phyloP scores from a whole-genome alignment of 1,284 basidiomycete species.

The Entoloma clypeatum region DNA sequence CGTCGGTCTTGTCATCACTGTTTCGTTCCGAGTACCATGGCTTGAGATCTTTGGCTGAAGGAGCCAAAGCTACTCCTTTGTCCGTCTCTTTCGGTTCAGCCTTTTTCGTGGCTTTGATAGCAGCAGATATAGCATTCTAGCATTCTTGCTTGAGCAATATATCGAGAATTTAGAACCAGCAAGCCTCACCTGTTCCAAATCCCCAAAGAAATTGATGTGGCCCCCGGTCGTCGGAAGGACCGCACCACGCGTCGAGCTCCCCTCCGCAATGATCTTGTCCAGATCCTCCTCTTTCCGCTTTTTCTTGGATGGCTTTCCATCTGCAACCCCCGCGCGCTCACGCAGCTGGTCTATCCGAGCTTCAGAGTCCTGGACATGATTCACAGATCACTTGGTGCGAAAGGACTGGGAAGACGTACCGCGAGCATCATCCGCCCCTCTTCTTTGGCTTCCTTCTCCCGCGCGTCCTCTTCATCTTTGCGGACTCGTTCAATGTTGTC shows the following conservation, averaged over 20 bases:
- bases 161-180: neutral
- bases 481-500: slow-evolving; percentile 82
- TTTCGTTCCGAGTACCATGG: slow-evolving; percentile 66
- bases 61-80: slow-evolving; percentile 67
- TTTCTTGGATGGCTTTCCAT: slow-evolving; percentile 32
- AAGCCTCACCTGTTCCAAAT: slow-evolving; percentile 56
- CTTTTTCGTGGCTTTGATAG: slow-evolving; percentile 46
- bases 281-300: slow-evolving; percentile 38
- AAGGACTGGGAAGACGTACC: slow-evolving; percentile 37
- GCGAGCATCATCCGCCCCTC: slow-evolving; percentile 71
- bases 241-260: slow-evolving; percentile 31
- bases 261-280: slow-evolving; percentile 31
- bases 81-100: slow-evolving; percentile 51
- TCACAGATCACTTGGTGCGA: slow-evolving; percentile 16
- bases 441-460: slow-evolving; percentile 56
- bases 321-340: slow-evolving; percentile 47
- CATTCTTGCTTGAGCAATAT: neutral
- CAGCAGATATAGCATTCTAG: slow-evolving; percentile 43
- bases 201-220: slow-evolving; percentile 79
- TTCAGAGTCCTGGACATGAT: slow-evolving; percentile 63
- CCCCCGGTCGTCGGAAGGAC: slow-evolving; percentile 44
- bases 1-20: slow-evolving; percentile 24
- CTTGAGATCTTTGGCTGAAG: slow-evolving; percentile 66
- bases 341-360: slow-evolving; percentile 68
- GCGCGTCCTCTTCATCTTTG: slow-evolving; percentile 78